Base-by-base conservation (phyloP, 2,329 filamentous ascomycete species). In the Cephalotrichum gorgonifer region DNA sequence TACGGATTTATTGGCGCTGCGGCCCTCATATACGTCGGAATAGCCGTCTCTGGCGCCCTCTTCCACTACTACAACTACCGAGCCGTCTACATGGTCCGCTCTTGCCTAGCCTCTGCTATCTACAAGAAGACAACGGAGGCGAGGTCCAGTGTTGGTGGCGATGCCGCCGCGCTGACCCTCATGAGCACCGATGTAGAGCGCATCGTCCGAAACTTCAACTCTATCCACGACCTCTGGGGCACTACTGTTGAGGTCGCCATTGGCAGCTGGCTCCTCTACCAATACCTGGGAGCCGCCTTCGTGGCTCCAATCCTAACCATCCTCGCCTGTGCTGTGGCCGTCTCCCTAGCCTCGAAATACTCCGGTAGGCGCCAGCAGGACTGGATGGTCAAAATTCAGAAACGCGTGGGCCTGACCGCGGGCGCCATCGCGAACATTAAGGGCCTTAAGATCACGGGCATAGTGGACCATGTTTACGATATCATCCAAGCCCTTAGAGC, bases 131-230 rank as follows among this genome's bases (percentile, higher is more conserved):
- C 62, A 1, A 62, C 59, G 0, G 53, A 54, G 14, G 53, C 64
- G n/a, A 61, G 61, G 6, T 50, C 64, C 3, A 60, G 60, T 0
- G 55, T 59, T 0, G 57, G 63, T 3, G 63, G 67, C 30, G 63
- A 70, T n/a, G 61, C 65, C 3, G 65, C 68, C 0, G 63, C 69
- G 0, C 53, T 75, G 41, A 73, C 72, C 0, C 59, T 74, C 3
- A 75, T 75, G 71, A 71, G 64, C 49, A 64, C 68, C 3, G 72
- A 76, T 44, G 60, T 74, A 9, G 71, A 73, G 50, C 62, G 65
- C 5, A 64, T 74, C 3, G 55, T 61, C 2, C 42, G 54, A 0
- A 70, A 66, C 1, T 57, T 63, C 4, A 49, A 55, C 3, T 54
- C 49, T 2, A 49, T 70, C 28, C 72, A 73, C 43, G 65, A 71